phyloP scores from a whole-genome alignment of 2,329 filamentous ascomycete genomes.

The Penicillium sp. region DNA sequence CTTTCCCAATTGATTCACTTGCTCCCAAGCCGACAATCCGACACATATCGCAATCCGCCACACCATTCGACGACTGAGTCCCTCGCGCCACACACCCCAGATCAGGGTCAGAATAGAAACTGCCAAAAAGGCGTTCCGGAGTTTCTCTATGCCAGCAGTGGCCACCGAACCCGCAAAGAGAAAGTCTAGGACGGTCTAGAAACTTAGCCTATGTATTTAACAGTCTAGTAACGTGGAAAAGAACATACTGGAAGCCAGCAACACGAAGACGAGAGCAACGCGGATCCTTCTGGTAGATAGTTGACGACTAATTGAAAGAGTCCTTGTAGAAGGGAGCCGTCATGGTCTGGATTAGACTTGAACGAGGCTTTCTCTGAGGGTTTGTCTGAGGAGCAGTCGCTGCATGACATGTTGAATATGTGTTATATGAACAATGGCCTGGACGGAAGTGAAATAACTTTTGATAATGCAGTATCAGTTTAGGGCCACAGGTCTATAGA shows the following conservation, averaged over 20 bases:
- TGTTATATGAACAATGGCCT: not conserved
- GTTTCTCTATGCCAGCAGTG: conserved; percentile 12
- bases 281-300: conserved; percentile 18
- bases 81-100: conserved; percentile 13
- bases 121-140: conserved; percentile 15
- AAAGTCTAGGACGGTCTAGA: conserved; percentile 17
- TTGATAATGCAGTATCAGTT: not conserved
- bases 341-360: not conserved
- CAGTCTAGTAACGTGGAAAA: not conserved
- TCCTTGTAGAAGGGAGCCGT: not conserved
- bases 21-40: conserved; percentile 14
- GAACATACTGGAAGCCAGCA: conserved; percentile 18
- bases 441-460: too few relatives aligned
- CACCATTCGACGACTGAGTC: conserved; percentile 15
- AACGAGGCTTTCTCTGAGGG: not conserved
- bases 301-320: not conserved
- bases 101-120: conserved; percentile 16
- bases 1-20: conserved; percentile 10
- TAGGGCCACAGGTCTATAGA: not conserved
- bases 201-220: not conserved
- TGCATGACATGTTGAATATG: not conserved
- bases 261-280: conserved; percentile 16
- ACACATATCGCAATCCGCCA: conserved; percentile 17
- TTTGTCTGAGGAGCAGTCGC: not conserved
- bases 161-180: conserved; percentile 21